Percentiles rank a stretch among this genome's conserved stretches.
Conservation (phyloP, 176 grass and related monocot genomes). For the Dendrocalamus sinicus region DNA sequence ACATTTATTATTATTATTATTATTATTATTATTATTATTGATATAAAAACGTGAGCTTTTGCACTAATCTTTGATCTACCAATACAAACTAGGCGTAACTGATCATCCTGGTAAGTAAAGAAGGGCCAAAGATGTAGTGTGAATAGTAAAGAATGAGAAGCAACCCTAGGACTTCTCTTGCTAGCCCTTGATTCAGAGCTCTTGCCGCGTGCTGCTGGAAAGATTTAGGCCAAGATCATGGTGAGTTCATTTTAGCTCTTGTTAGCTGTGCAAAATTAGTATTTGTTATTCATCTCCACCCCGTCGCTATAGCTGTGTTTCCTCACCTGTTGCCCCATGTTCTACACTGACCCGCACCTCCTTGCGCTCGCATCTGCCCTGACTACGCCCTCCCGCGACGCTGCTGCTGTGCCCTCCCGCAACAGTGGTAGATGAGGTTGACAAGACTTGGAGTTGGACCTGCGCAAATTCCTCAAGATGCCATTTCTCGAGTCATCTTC, state of each 20-base stretch:
- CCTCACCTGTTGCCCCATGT: too few relatives aligned
- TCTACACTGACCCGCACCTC: too few relatives aligned
- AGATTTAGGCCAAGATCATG: conserved; percentile 10
- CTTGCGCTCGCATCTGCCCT: too few relatives aligned
- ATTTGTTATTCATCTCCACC: background rate
- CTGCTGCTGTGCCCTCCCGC: too few relatives aligned
- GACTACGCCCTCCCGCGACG: too few relatives aligned
- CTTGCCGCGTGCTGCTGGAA: background rate
- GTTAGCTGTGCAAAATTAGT: background rate
- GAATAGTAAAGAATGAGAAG: background rate
- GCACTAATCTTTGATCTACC: background rate
- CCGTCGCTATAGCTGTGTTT: too few relatives aligned
- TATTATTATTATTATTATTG: too few relatives aligned
- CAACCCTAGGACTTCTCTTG: background rate
- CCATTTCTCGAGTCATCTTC: too few relatives aligned
- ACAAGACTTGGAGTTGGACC: too few relatives aligned
- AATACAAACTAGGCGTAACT: conserved; percentile 1
- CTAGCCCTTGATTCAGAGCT: background rate
- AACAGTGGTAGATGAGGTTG: too few relatives aligned
- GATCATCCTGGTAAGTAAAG: conserved; percentile 6
- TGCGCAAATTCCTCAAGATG: too few relatives aligned
- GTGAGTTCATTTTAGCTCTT: conserved; percentile 20
- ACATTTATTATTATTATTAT: too few relatives aligned
- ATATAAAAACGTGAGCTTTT: background rate
- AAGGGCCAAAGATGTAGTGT: background rate